Base-by-base conservation (phyloP, 2,329 filamentous ascomycete species). In the Pseudopithomyces chartarum region DNA sequence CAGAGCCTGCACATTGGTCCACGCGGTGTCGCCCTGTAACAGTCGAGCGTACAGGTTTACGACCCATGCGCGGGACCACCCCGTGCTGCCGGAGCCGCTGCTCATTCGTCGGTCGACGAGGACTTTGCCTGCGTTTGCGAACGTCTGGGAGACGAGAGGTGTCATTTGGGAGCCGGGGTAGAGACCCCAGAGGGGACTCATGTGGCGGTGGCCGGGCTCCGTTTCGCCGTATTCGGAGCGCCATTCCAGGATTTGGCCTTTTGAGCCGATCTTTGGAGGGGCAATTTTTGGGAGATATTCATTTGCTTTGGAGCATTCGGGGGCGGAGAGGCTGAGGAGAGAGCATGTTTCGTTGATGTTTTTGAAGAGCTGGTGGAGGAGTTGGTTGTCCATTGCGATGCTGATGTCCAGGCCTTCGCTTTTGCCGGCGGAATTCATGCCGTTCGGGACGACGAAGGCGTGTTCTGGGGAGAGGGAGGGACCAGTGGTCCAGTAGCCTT, bases 61-160 rank as follows among this genome's bases (percentile, higher is more conserved):
- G 1, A 80, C 62, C 81, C 80, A 83, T 2, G 79, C 79, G 15
- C 79, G 72, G 5, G 78, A 80, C 81, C 81, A 84, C 0, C 81
- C 81, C 0, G 80, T 83, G 53, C 81, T 76, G 0, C 79, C 81
- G 3, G 44, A 53, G 2, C 55, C 49, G 19, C 5, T 17, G n/a
- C n/a, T 23, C 40, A 55, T 13, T 22, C 59, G 45, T 10, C 80
- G 4, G 70, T 62, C 8, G 76, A 72, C 11, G 75, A 66, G 36
- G 62, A 56, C 39, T 60, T 65, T 15, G 29, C 65, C 68, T 1
- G 71, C 71, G 5, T 55, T 54, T 15, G 67, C 60, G 1, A 71
- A 62, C 15, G 63, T 71, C 17, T 15, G n/a, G 8, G 39, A 42
- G 12, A 48, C 43, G 6, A 56, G 43, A 13, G 65, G 71, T 0